Conservation (phyloP, 129 eudicot genomes). For the Sambucus nigra region DNA sequence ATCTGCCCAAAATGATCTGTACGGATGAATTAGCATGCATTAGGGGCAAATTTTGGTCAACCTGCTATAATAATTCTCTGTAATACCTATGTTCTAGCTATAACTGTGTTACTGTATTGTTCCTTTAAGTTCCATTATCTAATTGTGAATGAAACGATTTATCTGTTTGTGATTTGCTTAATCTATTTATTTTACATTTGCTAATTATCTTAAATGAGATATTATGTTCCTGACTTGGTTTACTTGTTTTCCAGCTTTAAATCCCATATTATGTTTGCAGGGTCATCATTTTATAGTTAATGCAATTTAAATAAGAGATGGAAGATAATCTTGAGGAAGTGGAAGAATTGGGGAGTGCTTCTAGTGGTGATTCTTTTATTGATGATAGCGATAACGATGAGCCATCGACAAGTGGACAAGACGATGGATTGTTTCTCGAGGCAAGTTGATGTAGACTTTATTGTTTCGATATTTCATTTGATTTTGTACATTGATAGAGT, state of each 20-base stretch:
- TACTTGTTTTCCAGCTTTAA: background rate
- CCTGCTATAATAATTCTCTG: too few species aligned
- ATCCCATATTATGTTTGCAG: background rate
- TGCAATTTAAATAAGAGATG: constrained; percentile 15
- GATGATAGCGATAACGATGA: constrained; percentile 37
- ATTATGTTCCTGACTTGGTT: background rate
- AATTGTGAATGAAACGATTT: background rate
- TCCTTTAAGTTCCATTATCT: background rate
- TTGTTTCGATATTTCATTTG: background rate
- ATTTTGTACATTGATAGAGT: too few species aligned
- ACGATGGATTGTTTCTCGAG: constrained; percentile 35
- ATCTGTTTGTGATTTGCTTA: background rate
- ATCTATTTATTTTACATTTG: background rate
- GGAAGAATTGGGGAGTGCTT: constrained; percentile 30
- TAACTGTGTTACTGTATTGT: background rate
- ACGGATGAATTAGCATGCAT: too few species aligned
- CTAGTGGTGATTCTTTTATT: constrained; percentile 37
- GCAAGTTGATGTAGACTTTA: constrained; percentile 14
- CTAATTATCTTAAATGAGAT: background rate
- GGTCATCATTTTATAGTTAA: background rate
- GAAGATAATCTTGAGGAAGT: constrained; percentile 29
- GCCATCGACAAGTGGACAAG: constrained; percentile 32
- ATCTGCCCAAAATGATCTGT: too few species aligned
- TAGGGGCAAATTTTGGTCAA: too few species aligned
- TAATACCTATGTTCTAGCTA: too few species aligned